Evolutionary conservation across 2,329 filamentous ascomycete species (phyloP).

Genomic region (Domatiomyces catenatus): DNA sequence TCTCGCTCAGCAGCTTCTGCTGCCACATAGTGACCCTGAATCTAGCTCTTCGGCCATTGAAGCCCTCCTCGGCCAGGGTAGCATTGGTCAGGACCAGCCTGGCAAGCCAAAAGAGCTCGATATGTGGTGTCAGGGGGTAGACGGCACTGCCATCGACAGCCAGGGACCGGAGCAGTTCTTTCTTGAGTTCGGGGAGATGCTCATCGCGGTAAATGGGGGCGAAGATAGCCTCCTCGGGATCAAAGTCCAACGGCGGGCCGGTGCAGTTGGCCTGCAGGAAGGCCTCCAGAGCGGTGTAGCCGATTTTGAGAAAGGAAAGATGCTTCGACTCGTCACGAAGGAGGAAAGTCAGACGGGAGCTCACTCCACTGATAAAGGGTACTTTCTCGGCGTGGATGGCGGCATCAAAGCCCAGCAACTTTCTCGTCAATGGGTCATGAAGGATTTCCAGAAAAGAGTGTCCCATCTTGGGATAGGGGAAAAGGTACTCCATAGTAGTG

Average conservation of each 20-base stretch:
- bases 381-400: conserved; percentile 18
- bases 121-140: conserved; percentile 67
- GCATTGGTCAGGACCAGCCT: conserved; percentile 41
- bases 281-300: conserved; percentile 54
- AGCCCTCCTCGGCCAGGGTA: conserved; percentile 29
- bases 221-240: conserved; percentile 35
- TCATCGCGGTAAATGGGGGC: conserved; percentile 27
- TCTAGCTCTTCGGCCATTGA: conserved; percentile 41
- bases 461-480: conserved; percentile 17
- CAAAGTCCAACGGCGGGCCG: conserved; percentile 59
- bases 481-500: conserved; percentile 13
- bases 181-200: conserved; percentile 33
- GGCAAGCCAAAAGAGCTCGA: conserved; percentile 72
- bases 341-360: conserved; percentile 25
- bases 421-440: conserved; percentile 23
- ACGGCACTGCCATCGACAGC: conserved; percentile 72
- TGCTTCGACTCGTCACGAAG: conserved; percentile 21
- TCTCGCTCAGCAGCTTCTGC: conserved; percentile 51
- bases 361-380: conserved; percentile 21
- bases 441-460: conserved; percentile 16
- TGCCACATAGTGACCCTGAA: conserved; percentile 61
- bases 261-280: conserved; percentile 83
- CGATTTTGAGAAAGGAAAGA: conserved; percentile 38
- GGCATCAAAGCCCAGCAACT: conserved; percentile 25
- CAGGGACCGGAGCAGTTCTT: conserved; percentile 51